Conservation (phyloP, 371 early-diverging fungal species). For the Actinomucor elegans region DNA sequence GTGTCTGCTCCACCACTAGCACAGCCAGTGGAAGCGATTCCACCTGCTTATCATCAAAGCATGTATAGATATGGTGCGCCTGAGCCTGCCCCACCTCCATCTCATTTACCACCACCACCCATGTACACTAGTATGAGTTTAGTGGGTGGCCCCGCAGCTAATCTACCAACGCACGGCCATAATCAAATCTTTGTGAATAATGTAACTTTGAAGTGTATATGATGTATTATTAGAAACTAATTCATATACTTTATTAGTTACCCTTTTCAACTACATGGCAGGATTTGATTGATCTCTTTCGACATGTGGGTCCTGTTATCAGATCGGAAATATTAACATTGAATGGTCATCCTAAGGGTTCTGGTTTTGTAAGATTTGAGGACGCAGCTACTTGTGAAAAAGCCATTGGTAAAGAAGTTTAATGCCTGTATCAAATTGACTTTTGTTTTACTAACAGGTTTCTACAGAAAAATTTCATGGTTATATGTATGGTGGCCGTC, state of each 20-base stretch:
- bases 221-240: background rate
- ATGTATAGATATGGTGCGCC: conserved; percentile 15
- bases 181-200: conserved; percentile 62
- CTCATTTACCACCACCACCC: conserved; percentile 16
- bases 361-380: conserved; percentile 66
- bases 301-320: conserved; percentile 55
- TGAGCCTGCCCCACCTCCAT: conserved; percentile 17
- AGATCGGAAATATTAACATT: conserved; percentile 53
- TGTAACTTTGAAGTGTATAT: conserved; percentile 27
- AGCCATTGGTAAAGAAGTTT: conserved; percentile 53
- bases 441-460: background rate
- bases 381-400: conserved; percentile 54
- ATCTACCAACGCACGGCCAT: conserved; percentile 40
- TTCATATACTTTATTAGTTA: conserved; percentile 35
- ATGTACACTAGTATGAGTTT: conserved; percentile 18
- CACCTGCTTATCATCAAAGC: conserved; percentile 4
- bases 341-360: conserved; percentile 61
- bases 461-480: conserved; percentile 55
- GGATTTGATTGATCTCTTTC: conserved; percentile 67
- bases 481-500: conserved; percentile 59
- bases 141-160: conserved; percentile 47
- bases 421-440: background rate
- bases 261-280: conserved; percentile 68
- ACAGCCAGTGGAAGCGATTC: background rate
- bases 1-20: background rate